Base-by-base conservation (phyloP, 1,284 basidiomycete species). In the Fomitopsis pinicola region DNA sequence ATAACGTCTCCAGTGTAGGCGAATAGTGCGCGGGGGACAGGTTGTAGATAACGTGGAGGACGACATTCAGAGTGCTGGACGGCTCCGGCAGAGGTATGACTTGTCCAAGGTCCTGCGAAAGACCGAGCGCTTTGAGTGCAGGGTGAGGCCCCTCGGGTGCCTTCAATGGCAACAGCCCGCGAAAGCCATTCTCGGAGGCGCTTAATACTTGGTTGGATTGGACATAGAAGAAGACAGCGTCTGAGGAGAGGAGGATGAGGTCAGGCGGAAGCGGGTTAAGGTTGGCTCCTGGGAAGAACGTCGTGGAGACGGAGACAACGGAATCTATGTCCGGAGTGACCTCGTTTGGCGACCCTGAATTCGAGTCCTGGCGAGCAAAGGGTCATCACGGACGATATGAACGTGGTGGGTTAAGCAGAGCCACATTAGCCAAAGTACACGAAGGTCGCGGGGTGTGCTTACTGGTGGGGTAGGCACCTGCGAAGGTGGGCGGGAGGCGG, bases 241-340 rank as follows among this genome's bases (percentile, higher is more conserved):
- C 90, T 19, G 84, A 80, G 3, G 89, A 85, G 62, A 91, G 75
- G 57, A 92, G 73, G 64, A 88, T 79, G 57, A 85, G 68, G 70
- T 92, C 87, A 2, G 88, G 83, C 0, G 80, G 77, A 15, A 79
- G 70, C 0, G 81, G 66, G 42, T 82, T 78, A 62, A 82, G 81
- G 55, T 84, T 82, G 8, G 88, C 84, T 36, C 81, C 84, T 3
- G 89, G 88, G 69, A 82, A 87, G 75, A 92, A 92, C 0, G 88
- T 88, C 22, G 90, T 92, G 15, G 90, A 91, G 45, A 92, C 84
- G 1, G 89, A 91, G 62, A 92, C 85, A 59, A 88, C 73, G 6
- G 77, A 70, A 57, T 73, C 75, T 38, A 74, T 63, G 14, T 68
- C 76, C 64, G 42, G 46, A 73, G 73, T 48, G 62, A 75, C 66